Base-by-base conservation (phyloP, 352 stramenopile genomes). In the Heterotrichella gracilis region DNA sequence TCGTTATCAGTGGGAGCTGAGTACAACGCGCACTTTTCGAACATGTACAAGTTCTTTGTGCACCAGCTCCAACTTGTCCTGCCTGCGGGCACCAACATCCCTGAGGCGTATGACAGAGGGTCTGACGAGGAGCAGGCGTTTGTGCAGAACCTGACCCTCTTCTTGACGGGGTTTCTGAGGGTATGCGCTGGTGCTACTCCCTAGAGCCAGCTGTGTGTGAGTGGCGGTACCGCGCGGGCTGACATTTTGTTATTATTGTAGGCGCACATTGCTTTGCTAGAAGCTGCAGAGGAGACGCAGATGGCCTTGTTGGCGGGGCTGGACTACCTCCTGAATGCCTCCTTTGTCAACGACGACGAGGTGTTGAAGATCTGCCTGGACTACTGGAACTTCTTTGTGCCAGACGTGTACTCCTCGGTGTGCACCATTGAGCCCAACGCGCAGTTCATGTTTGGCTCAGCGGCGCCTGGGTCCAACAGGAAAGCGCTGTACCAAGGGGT, bases 281-380 rank as follows among this genome's bases (percentile, higher is more conserved):
- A 96, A 72, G 83, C 78, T 0, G 84, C 82, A 0, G 86, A 95
- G 69, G 85, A 90, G 69, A 80, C 84, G 3, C 85, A 92, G 71
- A 76, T 85, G 70, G 80, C 85, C 14, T 74, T 98, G 3, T 77
- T 96, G 68, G 84, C 82, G n/a, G 84, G 80, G 23, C 75, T 90
- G 53, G 77, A 81, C 41, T 92, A 89, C 75, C 71, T 92, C 22
- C 78, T 92, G 3, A 73, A 77, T 21, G 75, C 88, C 20, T 87
- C 83, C 0, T 87, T 25, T 78, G 78, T 92, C 0, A 82, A 92
- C 25, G 86, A 94, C 69, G 85, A 93, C 69, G 83, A 89, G 68
- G 87, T 94, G 72, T 97, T 98, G 82, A 94, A 96, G 76, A 97
- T 98, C 76, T 97, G 90, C 75, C 76, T 97, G 17, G 90, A 97